Evolutionary conservation across 2,329 filamentous ascomycete species (phyloP), one percentile per base, ranked within the genome.

Genomic region (Paraphoma chrysanthemicola): DNA sequence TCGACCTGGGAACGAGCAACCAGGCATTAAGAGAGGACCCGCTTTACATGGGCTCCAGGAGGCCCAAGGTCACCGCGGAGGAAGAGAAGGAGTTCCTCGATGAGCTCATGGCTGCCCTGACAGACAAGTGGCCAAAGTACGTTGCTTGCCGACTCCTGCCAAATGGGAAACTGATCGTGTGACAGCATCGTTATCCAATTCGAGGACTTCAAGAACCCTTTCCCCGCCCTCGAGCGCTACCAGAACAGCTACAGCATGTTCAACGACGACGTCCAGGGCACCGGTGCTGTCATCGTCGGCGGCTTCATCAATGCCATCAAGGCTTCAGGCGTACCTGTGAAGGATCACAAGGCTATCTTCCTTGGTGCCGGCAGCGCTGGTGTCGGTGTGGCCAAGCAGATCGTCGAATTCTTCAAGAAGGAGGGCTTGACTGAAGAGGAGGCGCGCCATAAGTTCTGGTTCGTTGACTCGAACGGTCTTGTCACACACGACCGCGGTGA

Each of bases 181-280:
- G 60, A 59, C 68, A 86, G 85, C 62, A 88, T 90, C 66, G 86
- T 90, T 64, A 91, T 98, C 61, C 95, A 98, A 77, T 98, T 97
- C 70, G 94, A 98, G 59, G 95, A 98, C 75, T 98, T 97, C 79
- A 96, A 98, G 83, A 96, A 94, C 72, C 94, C 95, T 45, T 99
- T 98, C 86, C 90, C 91, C 61, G 94, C 96, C 71, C 86, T 98
- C 41, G 90, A 95, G 75, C 88, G 92, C 58, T 98, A 98, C 81
- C 90, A 92, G 68, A 84, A 93, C 75, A 86, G 84, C 63, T 94
- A 97, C 83, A 93, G 91, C 78, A 96, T 92, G 85, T 99, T 99
- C 87, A 98, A 98, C 78, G 95, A 98, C 74, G 94, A 99, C 75
- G 95, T 99, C 74, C 94, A 98, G 82, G 94, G 94, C 65, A 98